A percentile compares a stretch with the other conserved stretches of the same genome.
Conservation (phyloP, 2,329 filamentous ascomycete species). For the Stachybotrys elegans region DNA sequence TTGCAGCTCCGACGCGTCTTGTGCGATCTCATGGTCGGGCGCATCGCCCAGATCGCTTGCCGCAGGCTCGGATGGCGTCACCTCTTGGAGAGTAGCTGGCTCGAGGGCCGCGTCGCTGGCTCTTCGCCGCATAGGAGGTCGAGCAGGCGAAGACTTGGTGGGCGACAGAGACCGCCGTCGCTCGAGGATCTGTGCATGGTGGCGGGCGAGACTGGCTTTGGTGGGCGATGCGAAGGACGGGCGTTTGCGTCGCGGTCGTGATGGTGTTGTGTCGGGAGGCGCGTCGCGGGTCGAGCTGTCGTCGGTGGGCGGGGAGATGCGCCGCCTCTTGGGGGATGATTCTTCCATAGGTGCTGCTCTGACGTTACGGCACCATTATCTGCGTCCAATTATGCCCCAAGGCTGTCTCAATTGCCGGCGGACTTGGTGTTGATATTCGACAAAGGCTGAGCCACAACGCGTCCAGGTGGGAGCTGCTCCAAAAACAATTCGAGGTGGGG, state of each 20-base stretch:
- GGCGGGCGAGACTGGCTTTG: constrained; percentile 56
- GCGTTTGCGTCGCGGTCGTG: constrained; percentile 25
- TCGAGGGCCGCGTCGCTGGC: too few species aligned
- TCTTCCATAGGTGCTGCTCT: constrained; percentile 38
- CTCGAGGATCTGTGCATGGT: constrained; percentile 53
- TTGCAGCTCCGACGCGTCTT: too few species aligned
- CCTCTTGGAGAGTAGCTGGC: too few species aligned
- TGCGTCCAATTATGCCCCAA: too few species aligned
- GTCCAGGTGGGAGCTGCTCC: too few species aligned
- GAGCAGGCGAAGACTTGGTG: constrained; percentile 18
- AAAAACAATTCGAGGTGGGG: too few species aligned
- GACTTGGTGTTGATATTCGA: too few species aligned
- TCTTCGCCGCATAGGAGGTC: too few species aligned
- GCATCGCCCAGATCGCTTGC: constrained; percentile 11
- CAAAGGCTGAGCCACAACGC: too few species aligned
- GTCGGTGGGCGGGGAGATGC: constrained; percentile 49
- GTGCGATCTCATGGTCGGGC: constrained; percentile 10
- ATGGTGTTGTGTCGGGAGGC: constrained; percentile 12
- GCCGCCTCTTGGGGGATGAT: constrained; percentile 59
- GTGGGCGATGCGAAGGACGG: constrained; percentile 65
- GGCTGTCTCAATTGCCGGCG: too few species aligned
- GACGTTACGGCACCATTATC: too few species aligned
- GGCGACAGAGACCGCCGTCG: constrained; percentile 34
- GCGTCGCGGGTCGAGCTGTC: constrained; percentile 20
- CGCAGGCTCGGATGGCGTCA: constrained; percentile 15